Percentiles rank a stretch among this genome's conserved stretches.
Evolutionary conservation across 306 rosid species (phyloP).

Genomic region (Prinsepia uniflora): DNA sequence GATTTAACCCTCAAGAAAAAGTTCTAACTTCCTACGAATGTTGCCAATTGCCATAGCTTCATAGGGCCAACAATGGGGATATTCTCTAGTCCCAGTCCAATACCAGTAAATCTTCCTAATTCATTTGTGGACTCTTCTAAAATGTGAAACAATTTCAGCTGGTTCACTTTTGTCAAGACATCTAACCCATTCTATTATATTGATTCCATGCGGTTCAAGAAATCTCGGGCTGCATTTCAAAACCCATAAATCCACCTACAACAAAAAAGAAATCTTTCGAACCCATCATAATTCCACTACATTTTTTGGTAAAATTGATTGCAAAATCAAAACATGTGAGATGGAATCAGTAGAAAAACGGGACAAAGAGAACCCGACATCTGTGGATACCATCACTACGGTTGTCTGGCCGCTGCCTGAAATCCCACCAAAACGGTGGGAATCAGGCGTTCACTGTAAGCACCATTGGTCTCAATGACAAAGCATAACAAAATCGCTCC

Average conservation of each 20-base stretch:
- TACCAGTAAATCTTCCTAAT: too few species aligned
- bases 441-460: constrained; percentile 49
- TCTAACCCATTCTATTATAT: too few species aligned
- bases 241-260: background rate
- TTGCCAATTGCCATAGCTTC: too few species aligned
- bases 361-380: constrained; percentile 38
- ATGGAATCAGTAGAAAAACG: constrained; percentile 68
- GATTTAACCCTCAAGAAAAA: too few species aligned
- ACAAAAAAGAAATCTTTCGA: background rate
- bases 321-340: constrained; percentile 35
- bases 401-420: constrained; percentile 94
- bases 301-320: background rate
- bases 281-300: too few species aligned
- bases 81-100: too few species aligned
- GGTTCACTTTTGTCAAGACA: too few species aligned
- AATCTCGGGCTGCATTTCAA: background rate
- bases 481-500: constrained; percentile 25
- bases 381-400: constrained; percentile 91
- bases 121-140: too few species aligned
- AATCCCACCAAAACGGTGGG: constrained; percentile 16
- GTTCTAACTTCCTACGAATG: too few species aligned
- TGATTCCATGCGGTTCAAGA: background rate
- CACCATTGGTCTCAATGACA: constrained; percentile 36
- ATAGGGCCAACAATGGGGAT: too few species aligned
- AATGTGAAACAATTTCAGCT: too few species aligned